Percentiles rank a stretch among this genome's conserved stretches.
Conservation (phyloP, 179 eudicot species). For the Beta lomatogona region DNA sequence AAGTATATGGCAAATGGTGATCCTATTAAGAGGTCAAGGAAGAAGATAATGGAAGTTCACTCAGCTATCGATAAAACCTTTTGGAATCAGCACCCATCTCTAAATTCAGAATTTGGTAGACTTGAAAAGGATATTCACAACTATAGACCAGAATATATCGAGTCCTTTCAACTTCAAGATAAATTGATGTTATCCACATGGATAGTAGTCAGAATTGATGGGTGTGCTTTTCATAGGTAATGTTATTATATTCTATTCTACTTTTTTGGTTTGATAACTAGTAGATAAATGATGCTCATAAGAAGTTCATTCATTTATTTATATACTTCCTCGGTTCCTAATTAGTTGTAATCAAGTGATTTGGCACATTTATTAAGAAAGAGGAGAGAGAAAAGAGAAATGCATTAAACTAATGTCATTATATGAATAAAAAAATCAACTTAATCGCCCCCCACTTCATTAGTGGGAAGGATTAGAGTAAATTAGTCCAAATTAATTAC, state of each 20-base stretch:
- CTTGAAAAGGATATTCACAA: conserved; percentile 53
- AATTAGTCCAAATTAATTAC: no score
- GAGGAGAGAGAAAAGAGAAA: no score
- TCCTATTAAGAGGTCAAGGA: conserved; percentile 61
- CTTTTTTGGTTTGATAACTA: background rate
- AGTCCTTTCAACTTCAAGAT: conserved; percentile 57
- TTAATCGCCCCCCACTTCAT: no score
- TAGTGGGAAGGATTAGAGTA: no score
- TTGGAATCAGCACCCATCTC: conserved; percentile 68
- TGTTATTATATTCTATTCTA: background rate
- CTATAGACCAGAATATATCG: conserved; percentile 57
- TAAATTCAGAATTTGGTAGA: conserved; percentile 59
- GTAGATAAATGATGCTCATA: background rate
- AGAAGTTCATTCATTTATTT: background rate
- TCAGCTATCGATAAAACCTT: conserved; percentile 62
- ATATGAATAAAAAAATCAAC: no score
- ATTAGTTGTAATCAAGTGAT: no score
- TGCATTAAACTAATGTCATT: no score
- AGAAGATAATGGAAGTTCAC: conserved; percentile 48
- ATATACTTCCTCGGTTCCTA: no score
- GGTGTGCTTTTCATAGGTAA: conserved; percentile 86
- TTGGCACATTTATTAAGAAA: no score
- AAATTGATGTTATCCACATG: conserved; percentile 72
- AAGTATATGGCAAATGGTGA: conserved; percentile 53
- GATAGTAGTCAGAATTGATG: conserved; percentile 93